Percentiles rank a stretch among this genome's conserved stretches.
These are phyloP conservation scores for Canariomyces notabilis DNA, from an alignment of 2,329 filamentous ascomycete species.

Conservation along the genomic window DNA sequence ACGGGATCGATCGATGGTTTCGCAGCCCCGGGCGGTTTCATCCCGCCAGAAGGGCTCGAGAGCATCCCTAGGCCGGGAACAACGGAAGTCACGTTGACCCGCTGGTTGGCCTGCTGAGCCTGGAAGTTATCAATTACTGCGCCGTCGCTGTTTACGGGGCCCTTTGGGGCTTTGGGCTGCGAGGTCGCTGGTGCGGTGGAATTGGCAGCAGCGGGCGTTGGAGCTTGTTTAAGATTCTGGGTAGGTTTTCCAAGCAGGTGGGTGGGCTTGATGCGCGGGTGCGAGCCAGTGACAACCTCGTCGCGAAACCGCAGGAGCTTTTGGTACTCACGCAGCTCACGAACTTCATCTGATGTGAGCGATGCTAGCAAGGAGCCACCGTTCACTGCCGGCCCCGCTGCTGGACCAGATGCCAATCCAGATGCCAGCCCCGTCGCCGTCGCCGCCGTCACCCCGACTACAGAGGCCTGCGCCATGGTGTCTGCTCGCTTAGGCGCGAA, in stretches of 20 bases:
- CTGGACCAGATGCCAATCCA: neutral
- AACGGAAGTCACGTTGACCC: slow-evolving; percentile 16
- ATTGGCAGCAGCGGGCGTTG: slow-evolving; percentile 9
- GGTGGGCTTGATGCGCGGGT: slow-evolving; percentile 56
- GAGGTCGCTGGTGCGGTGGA: slow-evolving; percentile 10
- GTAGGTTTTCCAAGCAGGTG: slow-evolving; percentile 32
- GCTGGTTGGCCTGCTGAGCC: slow-evolving; percentile 20
- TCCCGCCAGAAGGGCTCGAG: slow-evolving; percentile 9
- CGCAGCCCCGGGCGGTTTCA: slow-evolving; percentile 39
- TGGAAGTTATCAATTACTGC: slow-evolving; percentile 20
- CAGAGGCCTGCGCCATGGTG: slow-evolving; percentile 18
- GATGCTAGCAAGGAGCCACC: slow-evolving; percentile 27
- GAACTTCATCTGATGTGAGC: slow-evolving; percentile 43
- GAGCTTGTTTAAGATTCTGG: slow-evolving; percentile 5
- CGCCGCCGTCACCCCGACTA: slow-evolving; percentile 10
- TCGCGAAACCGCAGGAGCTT: slow-evolving; percentile 79
- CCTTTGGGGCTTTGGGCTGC: slow-evolving; percentile 6
- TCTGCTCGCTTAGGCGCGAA: slow-evolving; percentile 1
- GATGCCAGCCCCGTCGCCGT: slow-evolving; percentile 3
- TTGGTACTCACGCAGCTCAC: slow-evolving; percentile 65
- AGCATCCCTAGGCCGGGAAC: slow-evolving; percentile 23
- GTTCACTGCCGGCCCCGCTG: too few species aligned
- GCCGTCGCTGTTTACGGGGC: slow-evolving; percentile 15
- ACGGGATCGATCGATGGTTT: slow-evolving; percentile 74
- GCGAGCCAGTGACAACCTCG: slow-evolving; percentile 71